Evolutionary conservation across 2,329 filamentous ascomycete species (phyloP).

Genomic region (Volutella citrinella): DNA sequence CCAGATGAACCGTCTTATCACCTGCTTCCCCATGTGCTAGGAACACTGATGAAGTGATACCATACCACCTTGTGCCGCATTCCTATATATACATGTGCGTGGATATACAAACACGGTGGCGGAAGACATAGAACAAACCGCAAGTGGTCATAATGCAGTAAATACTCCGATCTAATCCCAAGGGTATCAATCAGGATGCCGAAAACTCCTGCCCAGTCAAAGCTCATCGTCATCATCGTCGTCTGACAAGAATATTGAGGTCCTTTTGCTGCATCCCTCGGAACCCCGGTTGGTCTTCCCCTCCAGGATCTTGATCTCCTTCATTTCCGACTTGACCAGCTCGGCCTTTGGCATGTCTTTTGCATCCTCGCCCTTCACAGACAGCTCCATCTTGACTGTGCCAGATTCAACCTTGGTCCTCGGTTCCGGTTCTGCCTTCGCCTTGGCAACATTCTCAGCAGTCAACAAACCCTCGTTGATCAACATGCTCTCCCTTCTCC

Average conservation of each 20-base stretch:
- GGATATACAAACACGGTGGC: no score
- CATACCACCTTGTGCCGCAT: no score
- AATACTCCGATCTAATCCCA: no score
- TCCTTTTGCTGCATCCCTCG: constrained; percentile 24
- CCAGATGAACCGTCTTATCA: constrained; percentile 39
- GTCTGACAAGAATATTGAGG: constrained; percentile 36
- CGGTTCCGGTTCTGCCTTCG: constrained; percentile 7
- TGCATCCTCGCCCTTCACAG: constrained; percentile 15
- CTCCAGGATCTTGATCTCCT: constrained; percentile 17
- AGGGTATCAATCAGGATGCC: constrained; percentile 29
- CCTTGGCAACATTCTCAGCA: no score
- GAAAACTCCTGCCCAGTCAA: no score
- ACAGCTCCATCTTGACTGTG: constrained; percentile 8
- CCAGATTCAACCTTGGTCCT: constrained; percentile 17
- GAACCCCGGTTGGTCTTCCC: no score
- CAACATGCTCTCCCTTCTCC: constrained; percentile 55
- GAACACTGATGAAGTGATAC: constrained; percentile 49
- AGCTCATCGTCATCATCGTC: constrained; percentile 38
- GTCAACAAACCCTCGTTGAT: constrained; percentile 23
- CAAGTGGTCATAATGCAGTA: no score
- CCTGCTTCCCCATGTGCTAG: constrained; percentile 47
- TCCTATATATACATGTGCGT: no score
- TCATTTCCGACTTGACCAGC: constrained; percentile 5
- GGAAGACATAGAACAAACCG: no score
- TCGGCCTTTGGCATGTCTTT: constrained; percentile 5